phyloP scores from a whole-genome alignment of 1,284 basidiomycete species.

The Rugosomyces carneus region DNA sequence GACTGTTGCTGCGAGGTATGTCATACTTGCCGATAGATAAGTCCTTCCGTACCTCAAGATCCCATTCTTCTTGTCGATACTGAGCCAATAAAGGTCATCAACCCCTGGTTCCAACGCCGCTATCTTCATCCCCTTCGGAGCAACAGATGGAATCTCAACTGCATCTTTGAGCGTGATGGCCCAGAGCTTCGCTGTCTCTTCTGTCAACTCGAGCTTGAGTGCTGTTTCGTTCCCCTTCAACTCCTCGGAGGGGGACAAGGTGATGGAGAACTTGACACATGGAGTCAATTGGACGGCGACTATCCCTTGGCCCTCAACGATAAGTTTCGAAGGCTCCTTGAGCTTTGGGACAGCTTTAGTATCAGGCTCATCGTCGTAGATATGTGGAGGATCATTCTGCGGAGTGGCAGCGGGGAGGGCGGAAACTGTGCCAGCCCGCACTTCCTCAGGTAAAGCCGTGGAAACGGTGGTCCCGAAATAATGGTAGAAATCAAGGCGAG shows the following conservation, averaged over 20 bases:
- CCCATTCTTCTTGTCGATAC: constrained; percentile 12
- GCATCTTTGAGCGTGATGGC: background rate
- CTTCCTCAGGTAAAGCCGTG: background rate
- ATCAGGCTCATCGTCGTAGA: constrained; percentile 3
- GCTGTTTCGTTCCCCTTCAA: background rate
- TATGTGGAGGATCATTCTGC: background rate
- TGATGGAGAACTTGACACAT: constrained; percentile 6
- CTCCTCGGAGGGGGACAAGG: background rate
- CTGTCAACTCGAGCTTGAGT: constrained; percentile 6
- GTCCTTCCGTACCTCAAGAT: constrained; percentile 8
- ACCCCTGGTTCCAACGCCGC: constrained; percentile 5
- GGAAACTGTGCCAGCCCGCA: constrained; percentile 1
- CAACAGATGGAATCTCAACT: background rate
- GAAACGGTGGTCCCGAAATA: constrained; percentile 3
- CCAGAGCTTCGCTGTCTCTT: constrained; percentile 3
- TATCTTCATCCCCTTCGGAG: constrained; percentile 5
- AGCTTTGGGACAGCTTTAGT: background rate
- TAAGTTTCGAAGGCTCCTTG: background rate
- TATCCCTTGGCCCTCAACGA: constrained; percentile 9
- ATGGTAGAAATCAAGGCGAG: background rate
- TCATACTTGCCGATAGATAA: background rate
- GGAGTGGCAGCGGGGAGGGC: constrained; percentile 1
- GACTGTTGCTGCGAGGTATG: background rate
- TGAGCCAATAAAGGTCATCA: constrained; percentile 10
- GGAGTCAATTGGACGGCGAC: constrained; percentile 9